Evolutionary conservation across 352 stramenopile genomes (phyloP).

Genomic region (Globisporangium takayamanum): DNA sequence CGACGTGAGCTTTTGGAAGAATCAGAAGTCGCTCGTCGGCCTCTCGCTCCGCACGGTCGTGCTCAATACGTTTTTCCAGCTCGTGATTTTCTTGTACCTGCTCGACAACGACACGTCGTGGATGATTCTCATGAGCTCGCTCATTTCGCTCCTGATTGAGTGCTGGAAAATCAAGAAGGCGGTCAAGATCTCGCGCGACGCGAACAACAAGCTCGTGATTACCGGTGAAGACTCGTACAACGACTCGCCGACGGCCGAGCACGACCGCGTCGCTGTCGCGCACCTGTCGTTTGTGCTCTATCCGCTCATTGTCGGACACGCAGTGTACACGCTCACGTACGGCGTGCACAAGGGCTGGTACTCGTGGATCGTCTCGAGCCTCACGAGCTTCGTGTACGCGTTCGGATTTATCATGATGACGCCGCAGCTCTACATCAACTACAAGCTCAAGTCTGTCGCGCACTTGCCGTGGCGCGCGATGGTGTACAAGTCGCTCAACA

Average conservation of each 20-base stretch:
- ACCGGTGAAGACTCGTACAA: conserved; percentile 81
- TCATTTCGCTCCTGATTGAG: conserved; percentile 82
- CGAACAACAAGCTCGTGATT: conserved; percentile 67
- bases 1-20: conserved; percentile 98
- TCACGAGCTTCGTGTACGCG: conserved; percentile 97
- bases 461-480: conserved; percentile 96
- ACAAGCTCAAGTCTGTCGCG: conserved; percentile 96
- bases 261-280: conserved; percentile 79
- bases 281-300: conserved; percentile 84
- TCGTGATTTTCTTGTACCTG: conserved; percentile 97
- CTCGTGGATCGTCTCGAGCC: conserved; percentile 94
- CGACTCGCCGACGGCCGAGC: conserved; percentile 69
- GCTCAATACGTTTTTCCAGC: conserved; percentile 96
- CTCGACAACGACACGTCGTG: conserved; percentile 96
- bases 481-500: conserved; percentile 98
- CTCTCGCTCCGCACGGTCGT: conserved; percentile 92
- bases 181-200: conserved; percentile 75
- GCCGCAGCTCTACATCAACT: conserved; percentile 98
- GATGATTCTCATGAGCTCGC: conserved; percentile 90
- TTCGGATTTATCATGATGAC: conserved; percentile 99
- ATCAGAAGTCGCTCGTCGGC: conserved; percentile 95
- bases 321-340: conserved; percentile 92
- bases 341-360: conserved; percentile 96
- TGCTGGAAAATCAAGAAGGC: conserved; percentile 94
- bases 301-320: conserved; percentile 90